A percentile compares a stretch with the other conserved stretches of the same genome.
Evolutionary conservation across 2,329 filamentous ascomycete species (phyloP).

Genomic region (Fusarium redolens): DNA sequence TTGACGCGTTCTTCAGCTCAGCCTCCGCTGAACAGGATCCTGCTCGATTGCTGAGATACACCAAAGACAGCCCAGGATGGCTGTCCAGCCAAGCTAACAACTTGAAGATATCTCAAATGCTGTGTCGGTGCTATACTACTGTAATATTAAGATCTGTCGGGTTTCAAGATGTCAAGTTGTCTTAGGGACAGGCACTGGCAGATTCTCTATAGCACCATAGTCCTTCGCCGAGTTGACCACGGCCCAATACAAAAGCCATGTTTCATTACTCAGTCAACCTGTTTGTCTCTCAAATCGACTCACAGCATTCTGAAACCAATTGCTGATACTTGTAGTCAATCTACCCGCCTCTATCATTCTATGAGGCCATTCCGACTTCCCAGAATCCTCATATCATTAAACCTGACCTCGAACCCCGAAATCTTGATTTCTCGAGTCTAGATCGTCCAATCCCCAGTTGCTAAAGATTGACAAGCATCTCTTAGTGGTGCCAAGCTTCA

Average conservation of each 20-base stretch:
- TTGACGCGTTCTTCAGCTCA: neutral
- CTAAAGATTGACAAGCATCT: slow-evolving; percentile 26
- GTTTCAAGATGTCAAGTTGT: neutral
- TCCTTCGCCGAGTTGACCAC: too few relatives aligned
- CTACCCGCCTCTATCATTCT: neutral
- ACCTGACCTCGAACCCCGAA: neutral
- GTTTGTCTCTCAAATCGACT: neutral
- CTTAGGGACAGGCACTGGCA: too few relatives aligned
- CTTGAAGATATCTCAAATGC: too few relatives aligned
- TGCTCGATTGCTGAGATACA: too few relatives aligned
- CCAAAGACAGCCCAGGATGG: too few relatives aligned
- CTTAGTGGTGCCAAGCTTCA: slow-evolving; percentile 27
- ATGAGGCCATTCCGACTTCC: neutral
- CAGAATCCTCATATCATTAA: neutral
- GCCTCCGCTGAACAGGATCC: neutral
- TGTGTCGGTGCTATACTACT: too few relatives aligned
- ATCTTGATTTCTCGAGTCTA: slow-evolving; percentile 28
- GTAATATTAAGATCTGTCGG: neutral
- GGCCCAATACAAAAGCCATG: neutral
- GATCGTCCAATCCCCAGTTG: slow-evolving; percentile 23
- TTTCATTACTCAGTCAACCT: neutral
- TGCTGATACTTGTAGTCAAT: neutral
- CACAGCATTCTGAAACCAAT: too few relatives aligned
- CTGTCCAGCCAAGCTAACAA: fast-evolving
- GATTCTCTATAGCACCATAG: neutral